Base-by-base conservation (phyloP, 495 filamentous ascomycete genomes). In the Penicillium daleae region DNA sequence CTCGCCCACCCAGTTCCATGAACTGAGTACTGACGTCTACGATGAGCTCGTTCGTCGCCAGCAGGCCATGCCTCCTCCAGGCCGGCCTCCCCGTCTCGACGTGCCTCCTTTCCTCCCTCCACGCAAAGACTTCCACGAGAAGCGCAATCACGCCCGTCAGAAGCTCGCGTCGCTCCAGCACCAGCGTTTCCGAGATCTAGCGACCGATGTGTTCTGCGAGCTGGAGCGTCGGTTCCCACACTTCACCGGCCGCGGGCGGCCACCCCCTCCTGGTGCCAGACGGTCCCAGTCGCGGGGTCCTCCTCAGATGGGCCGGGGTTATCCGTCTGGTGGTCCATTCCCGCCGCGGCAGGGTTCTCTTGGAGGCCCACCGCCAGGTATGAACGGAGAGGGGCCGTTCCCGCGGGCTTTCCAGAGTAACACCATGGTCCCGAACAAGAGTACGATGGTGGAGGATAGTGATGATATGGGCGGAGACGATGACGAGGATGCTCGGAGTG, bases 381-480 rank as follows among this genome's bases (percentile, higher is more conserved):
- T 71, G 61, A 80, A 79, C 61, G 78, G 79, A n/a, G 77, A 78
- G 19, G 77, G 74, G 3, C 95, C 93, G 2, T 85, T 89, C 46
- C 88, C 92, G 17, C 97, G 96, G 66, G 90, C 91, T 42, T 97
- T 96, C 65, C 94, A 98, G 75, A 93, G 90, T 70, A 97, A 95
- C 68, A 97, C 91, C 0, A 96, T 98, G 63, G 88, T 97, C 26
- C 96, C 95, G 6, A 98, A 97, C 67, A 99, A 98, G 76, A 96
- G 94, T 66, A 98, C 92, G 0, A 92, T 99, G 90, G 90, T 98
- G 17, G 95, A 99, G 72, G 95, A 99, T 74, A 95, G 97, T 63
- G 93, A 96, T 63, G 90, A 93, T 66, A 79, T 77, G 58, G 82
- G 80, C 1, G 71, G 66, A 15, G 85, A 87, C 21, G 89, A 90